Base-by-base conservation (phyloP, 345 rosid genomes). In the Salix brachista region DNA sequence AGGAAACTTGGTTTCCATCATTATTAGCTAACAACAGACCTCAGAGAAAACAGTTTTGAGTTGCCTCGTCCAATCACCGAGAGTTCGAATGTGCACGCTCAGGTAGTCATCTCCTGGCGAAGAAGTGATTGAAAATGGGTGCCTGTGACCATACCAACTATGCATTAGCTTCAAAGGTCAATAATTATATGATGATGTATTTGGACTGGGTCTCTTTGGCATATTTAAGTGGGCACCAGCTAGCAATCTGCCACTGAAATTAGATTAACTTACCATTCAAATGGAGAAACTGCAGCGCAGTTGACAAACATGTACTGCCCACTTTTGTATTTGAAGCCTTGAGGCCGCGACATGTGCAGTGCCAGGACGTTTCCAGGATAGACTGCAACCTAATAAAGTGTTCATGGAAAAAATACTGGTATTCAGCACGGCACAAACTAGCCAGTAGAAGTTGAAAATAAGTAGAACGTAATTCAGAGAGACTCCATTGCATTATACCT, bases 251-350 rank as follows among this genome's bases (percentile, higher is more conserved):
- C 28, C 64, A 0, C 28, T 10, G 4, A 58, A 21, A 69, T n/a
- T 16, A 65, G 8, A 65, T 8, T 5, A 11, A 77, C 68, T 16
- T 72, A 83, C 94, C 97, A 93, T 80, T 93, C 95, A 41, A 94
- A 94, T 3, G 95, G 89, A 37, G 98, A 94, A 64, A 94, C 97
- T 4, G 92, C 94, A 19, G 86, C 67, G 79, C 98, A 91, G 61
- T 92, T 90, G 61, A 94, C 94, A 69, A 94, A 94, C 95, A 94
- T 94, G 91, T 88, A 94, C 61, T 94, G 98, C 72, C 98, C 98
- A 62, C 98, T 91, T 77, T 88, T 92, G 87, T 94, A 89, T 83
- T 82, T 92, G 86, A 94, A 92, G 5, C 97, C 97, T 34, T 88
- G 89, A 23, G 98, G 98, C 83, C 89, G 92, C 18, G 96, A 90